Base-by-base conservation (phyloP, 2,329 filamentous ascomycete genomes). In the Amauroascus niger region DNA sequence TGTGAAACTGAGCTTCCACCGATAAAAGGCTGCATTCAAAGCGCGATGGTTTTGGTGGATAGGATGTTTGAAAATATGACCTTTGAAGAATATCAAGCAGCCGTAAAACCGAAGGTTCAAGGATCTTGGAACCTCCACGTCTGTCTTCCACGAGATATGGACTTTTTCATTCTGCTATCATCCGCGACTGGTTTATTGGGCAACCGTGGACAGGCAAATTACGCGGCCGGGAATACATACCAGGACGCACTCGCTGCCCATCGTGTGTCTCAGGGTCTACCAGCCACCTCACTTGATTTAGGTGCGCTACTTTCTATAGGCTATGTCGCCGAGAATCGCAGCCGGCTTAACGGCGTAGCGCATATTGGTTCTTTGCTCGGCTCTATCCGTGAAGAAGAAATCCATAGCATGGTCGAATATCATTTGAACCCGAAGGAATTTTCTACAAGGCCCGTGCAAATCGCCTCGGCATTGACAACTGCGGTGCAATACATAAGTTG, bases 151-250 rank as follows among this genome's bases (percentile, higher is more conserved):
- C 35, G 30, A 1, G 60, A 61, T 2, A 60, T 75, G 6, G 69
- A 73, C 55, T 75, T 74, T 60, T 74, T 73, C 59, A 58, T 74
- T 32, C 57, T 69, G 13, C 56, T 73, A 5, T 71, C 70, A 1
- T 74, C 71, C 0, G 53, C 67, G 0, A 59, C 63, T 8, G 66
- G 67, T 14, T 60, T 67, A 5, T 55, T 71, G 50, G 63, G 65
- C 24, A 59, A 62, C 41, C 46, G 59, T 49, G 61, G 59, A 47
- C 57, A 68, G 39, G 63, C 65, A 1, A 66, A 63, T 20, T 73
- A 73, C 47, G 64, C 66, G 13, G 65, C 67, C 6, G 70, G 64
- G 6, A 67, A 66, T 44, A 61, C 63, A 1, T 72, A 67, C 53
- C 62, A 68, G 32, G 68, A 72, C 52, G 41, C 52, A 2, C 53